Base-by-base conservation (phyloP, 2,329 filamentous ascomycete genomes). In the Aureobasidium sp. region DNA sequence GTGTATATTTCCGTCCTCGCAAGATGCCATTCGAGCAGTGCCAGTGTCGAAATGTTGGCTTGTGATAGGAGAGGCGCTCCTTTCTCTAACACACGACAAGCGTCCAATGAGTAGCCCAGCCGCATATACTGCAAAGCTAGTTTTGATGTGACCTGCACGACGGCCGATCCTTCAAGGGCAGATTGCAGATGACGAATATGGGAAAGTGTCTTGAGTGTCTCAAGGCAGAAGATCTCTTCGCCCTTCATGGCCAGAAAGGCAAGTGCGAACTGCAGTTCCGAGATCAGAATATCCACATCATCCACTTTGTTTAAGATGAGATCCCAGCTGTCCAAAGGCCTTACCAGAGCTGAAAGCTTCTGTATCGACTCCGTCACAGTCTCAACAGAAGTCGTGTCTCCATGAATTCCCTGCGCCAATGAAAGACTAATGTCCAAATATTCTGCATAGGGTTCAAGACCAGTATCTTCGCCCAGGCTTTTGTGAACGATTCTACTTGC, bases 31-130 rank as follows among this genome's bases (percentile, higher is more conserved):
- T 74, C 72, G 12, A 85, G 60, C 24, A 66, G 69, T 12, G 75
- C 71, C 45, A 77, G 68, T 8, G 69, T 67, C 3, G 74, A 72
- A 2, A 74, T 59, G 1, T 66, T 64, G 35, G 68, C 66, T 7
- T 65, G 66, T 10, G 64, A 62, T 5, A 76, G 59, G 47, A 78
- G 74, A 17, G 71, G 67, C 57, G 83, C 77, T 3, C 82, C 81
- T 52, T 78, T 76, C 1, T 77, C 74, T 14, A 96, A 74, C 2
- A 76, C 66, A 4, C 75, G 63, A 6, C 74, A 74, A 40, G 82
- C 80, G 61, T 79, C 79, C 38, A 76, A 77, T 44, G 77, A 77
- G 59, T 83, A 80, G 24, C 82, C 83, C 56, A 85, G 71, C 4
- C 74, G 72, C 38, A 81, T 71, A 61, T 82, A 80, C 57, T 82